Evolutionary conservation across 2,329 filamentous ascomycete genomes (phyloP), one percentile per base, ranked within the genome.

Genomic region (Helotiales sp.): DNA sequence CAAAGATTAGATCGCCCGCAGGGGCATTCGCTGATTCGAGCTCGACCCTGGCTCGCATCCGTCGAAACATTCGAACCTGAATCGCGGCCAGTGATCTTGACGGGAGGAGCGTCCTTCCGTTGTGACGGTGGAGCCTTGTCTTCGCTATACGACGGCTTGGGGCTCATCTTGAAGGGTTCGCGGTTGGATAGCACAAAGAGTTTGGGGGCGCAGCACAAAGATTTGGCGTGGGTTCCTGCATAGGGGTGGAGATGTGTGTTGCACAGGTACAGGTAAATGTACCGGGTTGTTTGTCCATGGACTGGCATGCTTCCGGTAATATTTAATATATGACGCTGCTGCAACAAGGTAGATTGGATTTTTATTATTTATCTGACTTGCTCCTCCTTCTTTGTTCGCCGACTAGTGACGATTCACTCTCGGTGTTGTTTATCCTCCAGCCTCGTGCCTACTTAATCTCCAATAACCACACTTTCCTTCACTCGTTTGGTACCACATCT

Each of bases 401-500:
- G 38, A 38, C n/a, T 46, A 24, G 24, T 46, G 40, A 46, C 17
- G 6, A n/a, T n/a, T n/a, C n/a, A n/a, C n/a, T n/a, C n/a, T n/a
- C n/a, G n/a, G n/a, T n/a, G 36, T 19, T 44, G 24, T 9, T 27
- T 44, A 25, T 25, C 3, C 19, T 24, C 40, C 15, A 44, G 3
- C 31, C 31, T 34, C 31, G 12, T 34, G 10, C 10, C 40, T 24
- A 10, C 17, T 44, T 44, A 44, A 56, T 51, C 40, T 56, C 34
- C 17, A 49, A 40, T 46, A 49, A 42, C 34, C 46, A 15, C 38
- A 12, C 24, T 17, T 15, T 13, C 24, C 38, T 19, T 44, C 47
- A 25, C 46, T 58, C 55, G 51, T 58, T 58, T 57, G 17, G 48
- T 27, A n/a, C n/a, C n/a, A n/a, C n/a, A n/a, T n/a, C n/a, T n/a